Conservation (phyloP, 768 basidiomycete genomes). For the Lanmaoa rubissima region DNA sequence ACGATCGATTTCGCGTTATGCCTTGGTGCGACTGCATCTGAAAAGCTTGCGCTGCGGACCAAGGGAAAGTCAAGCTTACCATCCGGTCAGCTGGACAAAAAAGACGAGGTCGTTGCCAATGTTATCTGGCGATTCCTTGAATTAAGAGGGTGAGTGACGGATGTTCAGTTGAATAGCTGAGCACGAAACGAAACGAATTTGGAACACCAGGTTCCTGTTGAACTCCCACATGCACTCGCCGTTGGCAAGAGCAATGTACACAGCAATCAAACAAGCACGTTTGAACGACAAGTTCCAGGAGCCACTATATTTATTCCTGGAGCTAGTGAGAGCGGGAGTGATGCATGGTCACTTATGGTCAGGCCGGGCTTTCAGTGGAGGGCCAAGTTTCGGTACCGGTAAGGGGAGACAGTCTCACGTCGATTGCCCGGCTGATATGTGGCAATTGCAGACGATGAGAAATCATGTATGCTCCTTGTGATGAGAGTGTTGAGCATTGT, state of each 20-base stretch:
- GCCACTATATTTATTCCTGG: conserved; percentile 89
- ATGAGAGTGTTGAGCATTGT: conserved; percentile 97
- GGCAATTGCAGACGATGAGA: conserved; percentile 74
- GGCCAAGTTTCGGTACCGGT: conserved; percentile 93
- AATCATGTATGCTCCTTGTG: conserved; percentile 90
- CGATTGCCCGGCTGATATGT: conserved; percentile 21
- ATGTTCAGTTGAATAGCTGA: conserved; percentile 2
- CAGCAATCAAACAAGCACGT: conserved; percentile 70
- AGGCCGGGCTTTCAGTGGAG: conserved; percentile 84
- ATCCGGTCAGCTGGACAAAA: conserved; percentile 75
- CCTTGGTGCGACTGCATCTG: conserved; percentile 83
- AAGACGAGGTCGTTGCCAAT: conserved; percentile 97
- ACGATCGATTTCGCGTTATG: conserved; percentile 97
- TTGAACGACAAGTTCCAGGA: conserved; percentile 99
- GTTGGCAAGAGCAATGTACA: conserved; percentile 88
- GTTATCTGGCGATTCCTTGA: conserved; percentile 99
- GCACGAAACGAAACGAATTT: conserved; percentile 9
- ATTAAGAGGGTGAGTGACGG: conserved; percentile 69
- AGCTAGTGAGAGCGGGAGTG: conserved; percentile 93
- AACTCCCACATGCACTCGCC: conserved; percentile 88
- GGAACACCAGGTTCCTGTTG: conserved; percentile 68
- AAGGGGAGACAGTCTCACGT: conserved; percentile 36
- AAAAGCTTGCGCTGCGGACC: conserved; percentile 79
- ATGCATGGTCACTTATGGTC: conserved; percentile 95
- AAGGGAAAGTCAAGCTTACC: conserved; percentile 56